Evolutionary conservation across 1,284 basidiomycete genomes (phyloP).

Genomic region (Cystobasidium pallidum): DNA sequence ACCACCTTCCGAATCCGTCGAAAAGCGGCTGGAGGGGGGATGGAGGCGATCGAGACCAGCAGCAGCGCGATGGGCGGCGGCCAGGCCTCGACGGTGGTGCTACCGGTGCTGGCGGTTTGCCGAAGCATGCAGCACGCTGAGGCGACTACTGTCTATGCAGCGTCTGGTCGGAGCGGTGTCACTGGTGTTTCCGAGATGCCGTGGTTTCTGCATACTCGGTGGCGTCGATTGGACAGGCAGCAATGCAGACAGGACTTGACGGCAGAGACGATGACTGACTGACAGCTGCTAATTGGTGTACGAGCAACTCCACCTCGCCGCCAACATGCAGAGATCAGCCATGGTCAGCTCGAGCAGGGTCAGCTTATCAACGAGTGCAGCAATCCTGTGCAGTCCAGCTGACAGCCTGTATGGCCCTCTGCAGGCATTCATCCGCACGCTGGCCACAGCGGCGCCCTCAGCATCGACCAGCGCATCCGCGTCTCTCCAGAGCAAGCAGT

Average conservation of each 20-base stretch:
- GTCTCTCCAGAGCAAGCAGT: slow-evolving; percentile 35
- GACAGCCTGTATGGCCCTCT: too few relatives aligned
- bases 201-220: neutral
- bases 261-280: neutral
- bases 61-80: neutral
- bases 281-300: neutral
- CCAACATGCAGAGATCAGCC: slow-evolving; percentile 26
- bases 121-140: too few relatives aligned
- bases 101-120: too few relatives aligned
- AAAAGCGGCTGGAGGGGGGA: slow-evolving; percentile 13
- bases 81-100: too few relatives aligned
- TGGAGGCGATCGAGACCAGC: neutral
- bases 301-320: neutral
- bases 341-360: slow-evolving; percentile 33
- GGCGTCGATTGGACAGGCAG: slow-evolving; percentile 4
- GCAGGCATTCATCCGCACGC: slow-evolving; percentile 26
- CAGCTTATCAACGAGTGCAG: neutral
- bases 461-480: slow-evolving; percentile 24
- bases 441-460: slow-evolving; percentile 19
- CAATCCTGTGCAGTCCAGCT: neutral
- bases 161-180: neutral
- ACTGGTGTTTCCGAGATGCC: neutral
- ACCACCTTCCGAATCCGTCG: slow-evolving; percentile 24
- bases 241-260: neutral
- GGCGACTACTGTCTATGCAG: neutral